Base-by-base conservation (phyloP, 495 filamentous ascomycete genomes). In the Tuber umbilicatum region DNA sequence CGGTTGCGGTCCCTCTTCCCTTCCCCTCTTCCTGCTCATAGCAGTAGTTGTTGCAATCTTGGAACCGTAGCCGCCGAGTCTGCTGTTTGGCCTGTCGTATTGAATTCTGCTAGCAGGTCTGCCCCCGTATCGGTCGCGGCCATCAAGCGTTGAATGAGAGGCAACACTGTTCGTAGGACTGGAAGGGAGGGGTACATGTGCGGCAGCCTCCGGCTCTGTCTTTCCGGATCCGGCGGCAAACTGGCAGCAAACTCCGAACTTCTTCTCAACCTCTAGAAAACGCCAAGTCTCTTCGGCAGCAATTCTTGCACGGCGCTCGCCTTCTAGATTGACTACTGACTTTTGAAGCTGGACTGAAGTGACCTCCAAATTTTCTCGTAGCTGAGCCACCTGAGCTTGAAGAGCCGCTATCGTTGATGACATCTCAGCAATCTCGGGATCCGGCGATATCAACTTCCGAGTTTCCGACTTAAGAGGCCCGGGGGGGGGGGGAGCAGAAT, bases 171-270 rank as follows among this genome's bases (percentile, higher is more conserved):
- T 73, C 37, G 39, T 31, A 45, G 79, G 76, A 37, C 76, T 78
- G 43, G 60, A 72, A 21, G 76, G 79, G 60, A 81, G 50, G 9
- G 76, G 75, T 40, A 79, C 74, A 31, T 74, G 72, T 40, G 69
- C 74, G n/a, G 79, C 76, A 5, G 60, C 74, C 69, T 70, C 74
- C 3, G 31, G 69, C 73, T 69, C 69, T 14, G 35, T 68, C 16
- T 64, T 75, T 41, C 45, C 60, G 4, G 72, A 72, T 39, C 74
- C 77, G 19, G 78, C 43, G 3, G 74, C 76, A 55, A 78, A 75
- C 69, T 82, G 69, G 68, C 81, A 82, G 71, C 81, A 82, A 72
- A 75, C 78, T 9, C 81, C 81, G 64, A 82, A 80, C 47, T 80
- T 82, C 27, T 75, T 76, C 67, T 82, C 81, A 27, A 79, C 27